Evolutionary conservation across 2,329 filamentous ascomycete genomes (phyloP), one percentile per base, ranked within the genome.

Genomic region (Fusarium abutilonis): DNA sequence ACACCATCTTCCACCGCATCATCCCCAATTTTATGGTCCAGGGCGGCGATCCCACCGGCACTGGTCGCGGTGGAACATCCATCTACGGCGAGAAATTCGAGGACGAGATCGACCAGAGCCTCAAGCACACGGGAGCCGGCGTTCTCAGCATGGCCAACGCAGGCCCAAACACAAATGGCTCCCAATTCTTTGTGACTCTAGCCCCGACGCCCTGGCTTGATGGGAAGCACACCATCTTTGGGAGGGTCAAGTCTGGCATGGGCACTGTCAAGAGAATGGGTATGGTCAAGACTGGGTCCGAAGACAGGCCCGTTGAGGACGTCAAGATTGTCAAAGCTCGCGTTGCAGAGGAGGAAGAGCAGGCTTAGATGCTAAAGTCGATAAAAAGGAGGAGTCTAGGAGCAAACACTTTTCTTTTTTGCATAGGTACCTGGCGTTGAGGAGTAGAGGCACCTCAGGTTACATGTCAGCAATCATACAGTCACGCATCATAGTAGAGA

Each of bases 21-120:
- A 98, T 99, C 73, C 88, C 92, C 48, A 87, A 92, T 78, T 99
- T 99, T 82, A 98, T 99, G 94, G 84, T 96, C 55, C 94, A 98
- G 80, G 91, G 90, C 61, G 93, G 94, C 56, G 95, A 99, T 76
- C 94, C 94, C 2, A 97, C 94, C 0, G 94, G 93, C 59, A 97
- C 93, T 2, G 95, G 95, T 48, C 88, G 93, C 56, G 95, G 95
- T 70, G 95, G 95, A 55, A 83, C 83, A 55, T 93, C 89, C 60
- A 96, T 97, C 79, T 98, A 92, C 77, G 95, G 94, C 71, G 91
- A 93, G 46, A 94, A 92, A 74, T 98, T 98, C 75, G 92, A 89
- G 60, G 95, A 99, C 79, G 95, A 99, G 82, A 94, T 98, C 69
- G 80, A 84, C 42, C 78, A 87, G 3, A 80, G 81, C 5, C 80